Percentiles rank a stretch among this genome's conserved stretches.
phyloP scores from a whole-genome alignment of 2,329 filamentous ascomycete genomes.

The Fusarium veterinarium region DNA sequence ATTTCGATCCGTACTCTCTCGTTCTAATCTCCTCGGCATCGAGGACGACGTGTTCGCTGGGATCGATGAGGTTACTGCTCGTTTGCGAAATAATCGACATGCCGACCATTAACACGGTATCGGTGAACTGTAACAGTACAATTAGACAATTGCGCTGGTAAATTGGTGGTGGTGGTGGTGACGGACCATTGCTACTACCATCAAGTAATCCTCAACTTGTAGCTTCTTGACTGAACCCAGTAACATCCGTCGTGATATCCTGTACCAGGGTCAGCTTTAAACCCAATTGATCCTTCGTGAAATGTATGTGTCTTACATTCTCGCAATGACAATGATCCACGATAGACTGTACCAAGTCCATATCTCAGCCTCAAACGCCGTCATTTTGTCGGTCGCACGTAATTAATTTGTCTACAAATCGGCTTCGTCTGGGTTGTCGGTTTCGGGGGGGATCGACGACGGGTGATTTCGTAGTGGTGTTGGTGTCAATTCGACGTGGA shows the following conservation, averaged over 20 bases:
- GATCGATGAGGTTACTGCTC: conserved; percentile 70
- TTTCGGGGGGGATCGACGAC: conserved; percentile 2
- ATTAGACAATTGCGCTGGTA: neutral
- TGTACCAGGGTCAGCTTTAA: conserved; percentile 26
- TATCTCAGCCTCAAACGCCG: conserved; percentile 51
- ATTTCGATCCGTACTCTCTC: conserved; percentile 66
- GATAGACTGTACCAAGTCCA: conserved; percentile 60
- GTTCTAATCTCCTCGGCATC: conserved; percentile 57
- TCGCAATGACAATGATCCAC: conserved; percentile 51
- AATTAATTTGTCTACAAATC: neutral
- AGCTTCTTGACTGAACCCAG: conserved; percentile 60
- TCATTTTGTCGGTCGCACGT: conserved; percentile 40
- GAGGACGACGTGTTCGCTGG: conserved; percentile 56
- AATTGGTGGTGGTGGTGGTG: neutral
- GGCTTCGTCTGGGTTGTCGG: neutral
- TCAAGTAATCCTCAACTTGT: conserved; percentile 67
- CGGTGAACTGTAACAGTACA: conserved; percentile 51
- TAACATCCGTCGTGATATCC: conserved; percentile 54
- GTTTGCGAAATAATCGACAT: conserved; percentile 67
- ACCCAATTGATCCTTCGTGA: neutral
- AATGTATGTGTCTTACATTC: conserved; percentile 52
- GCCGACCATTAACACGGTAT: conserved; percentile 65
- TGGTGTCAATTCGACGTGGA: conserved; percentile 15
- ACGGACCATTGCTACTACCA: conserved; percentile 64
- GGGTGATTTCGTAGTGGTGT: neutral